Base-by-base conservation (phyloP, 768 basidiomycete species). In the Cantharellus cinnabarinus region DNA sequence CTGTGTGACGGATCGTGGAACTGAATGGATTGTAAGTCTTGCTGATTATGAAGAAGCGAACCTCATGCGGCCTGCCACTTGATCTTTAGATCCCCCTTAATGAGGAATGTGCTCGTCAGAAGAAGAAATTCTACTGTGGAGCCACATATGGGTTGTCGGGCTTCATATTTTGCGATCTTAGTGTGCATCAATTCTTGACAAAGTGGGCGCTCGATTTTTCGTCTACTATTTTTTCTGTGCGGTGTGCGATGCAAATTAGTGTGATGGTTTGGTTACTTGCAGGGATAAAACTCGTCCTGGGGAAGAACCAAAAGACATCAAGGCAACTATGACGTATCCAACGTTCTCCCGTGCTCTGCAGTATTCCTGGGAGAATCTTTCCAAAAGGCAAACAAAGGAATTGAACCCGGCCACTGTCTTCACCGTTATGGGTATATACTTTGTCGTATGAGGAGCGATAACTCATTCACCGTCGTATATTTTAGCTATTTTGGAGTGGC, bases 141-240 rank as follows among this genome's bases (percentile, higher is more conserved):
- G 88, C 88, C 5, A 83, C 85, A 14, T 93, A 89, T 68, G 94
- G 94, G 29, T 74, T 93, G 61, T 72, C 82, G 52, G 94, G 94
- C 14, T 99, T 89, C 70, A 89, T 95, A 66, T 95, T 97, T 67
- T 89, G 89, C 62, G 93, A 98, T 68, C 75, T 99, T 59, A 74
- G 91, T 59, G 75, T 79, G 59, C 94, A 95, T 66, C 82, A 90
- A 62, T 89, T 84, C 68, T 79, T 95, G 62, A 72, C 81, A 52
- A 79, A 83, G 58, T 44, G 50, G 58, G 10, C 42, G 5, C 56
- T 41, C 41, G 39, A 40, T 35, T 69, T 44, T 42, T 54, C 42
- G 40, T 51, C 40, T 42, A 57, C 42, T 40, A 40, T 51, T 35
- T 35, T 42, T n/a, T 54, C 39, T 37, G 5, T 41, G 15, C 67